A percentile compares a stretch with the other conserved stretches of the same genome.
Evolutionary conservation across 306 rosid genomes (phyloP).

Genomic region (Arachis stenosperma): DNA sequence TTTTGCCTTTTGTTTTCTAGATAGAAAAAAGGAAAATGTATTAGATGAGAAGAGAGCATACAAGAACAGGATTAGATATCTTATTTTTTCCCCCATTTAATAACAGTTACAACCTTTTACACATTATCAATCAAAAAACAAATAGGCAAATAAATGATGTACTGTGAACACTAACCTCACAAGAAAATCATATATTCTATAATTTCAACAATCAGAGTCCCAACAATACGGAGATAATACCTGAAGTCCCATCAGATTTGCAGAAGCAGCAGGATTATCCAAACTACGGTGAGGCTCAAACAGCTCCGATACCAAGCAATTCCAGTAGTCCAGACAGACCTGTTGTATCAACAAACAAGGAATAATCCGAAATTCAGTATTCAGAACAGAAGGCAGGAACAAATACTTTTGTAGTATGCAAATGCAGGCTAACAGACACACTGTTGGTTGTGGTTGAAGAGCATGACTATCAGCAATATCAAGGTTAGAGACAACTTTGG

Average conservation of each 20-base stretch:
- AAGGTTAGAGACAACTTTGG: not conserved
- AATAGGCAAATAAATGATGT: not conserved
- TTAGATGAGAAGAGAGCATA: no score
- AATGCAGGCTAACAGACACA: constrained; percentile 3
- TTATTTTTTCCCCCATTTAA: not conserved
- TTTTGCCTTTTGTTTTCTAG: no score
- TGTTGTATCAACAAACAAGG: constrained; percentile 40
- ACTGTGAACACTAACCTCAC: not conserved
- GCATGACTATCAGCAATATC: not conserved
- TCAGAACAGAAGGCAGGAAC: constrained; percentile 13
- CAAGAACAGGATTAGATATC: no score
- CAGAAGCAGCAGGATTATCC: constrained; percentile 54
- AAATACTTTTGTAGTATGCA: constrained; percentile 1
- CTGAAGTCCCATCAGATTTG: constrained; percentile 58
- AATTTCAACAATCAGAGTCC: constrained; percentile 18
- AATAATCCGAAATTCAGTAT: not conserved
- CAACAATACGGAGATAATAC: constrained; percentile 52
- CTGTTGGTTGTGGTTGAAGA: not conserved
- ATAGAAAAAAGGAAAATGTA: no score
- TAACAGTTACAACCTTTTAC: not conserved
- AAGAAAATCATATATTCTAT: not conserved
- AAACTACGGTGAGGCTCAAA: constrained; percentile 52
- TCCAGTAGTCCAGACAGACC: constrained; percentile 99
- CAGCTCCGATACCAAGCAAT: constrained; percentile 79
- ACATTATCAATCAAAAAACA: not conserved